Evolutionary conservation across 78 protist species (phyloP), one percentile per base, ranked within the genome.

Genomic region (Chrysochromulina parva): DNA sequence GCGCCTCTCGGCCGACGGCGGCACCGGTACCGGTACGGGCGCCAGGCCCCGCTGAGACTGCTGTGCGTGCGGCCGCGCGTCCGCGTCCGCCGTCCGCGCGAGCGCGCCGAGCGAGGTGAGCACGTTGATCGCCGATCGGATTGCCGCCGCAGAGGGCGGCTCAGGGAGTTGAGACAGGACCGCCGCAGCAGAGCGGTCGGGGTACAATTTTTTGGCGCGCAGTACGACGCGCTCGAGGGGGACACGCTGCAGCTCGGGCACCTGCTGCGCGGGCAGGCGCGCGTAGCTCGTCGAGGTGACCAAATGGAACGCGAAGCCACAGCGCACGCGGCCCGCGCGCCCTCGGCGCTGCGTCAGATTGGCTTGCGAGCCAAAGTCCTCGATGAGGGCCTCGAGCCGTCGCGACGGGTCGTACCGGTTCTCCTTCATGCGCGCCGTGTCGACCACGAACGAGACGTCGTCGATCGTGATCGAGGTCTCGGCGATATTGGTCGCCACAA

Each of bases 311-410:
- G 96, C 94, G 1, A 52, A 19, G 69, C 98, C 98, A 3, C 97
- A 91, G 53, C 94, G 71, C 62, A 93, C 96, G 47, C 98, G 94
- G 60, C 99, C 99, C 3, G 99, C 99, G 1, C 99, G 94, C 22
- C 99, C 99, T 2, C 96, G 92, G 2, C 99, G 85, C 85, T 98
- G 99, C 48, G 94, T 82, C 24, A 97, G 96, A 1, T 58, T 58
- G 62, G 62, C 62, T 11, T 55, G 89, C 59, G 80, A 3, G 48
- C 20, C 54, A 6, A 0, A 93, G 4, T 66, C 80, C 59, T 93
- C 95, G 11, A 59, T 78, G 78, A 97, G 95, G 28, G 91, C 5
- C 17, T 93, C 69, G 93, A 95, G 54, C 7, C 80, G 65, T 9
- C 76, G 81, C 19, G 53, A 38, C 0, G 96, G 58, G 52, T 96